Evolutionary conservation across 495 filamentous ascomycete genomes (phyloP).

Genomic region (Durotheca rogersii): DNA sequence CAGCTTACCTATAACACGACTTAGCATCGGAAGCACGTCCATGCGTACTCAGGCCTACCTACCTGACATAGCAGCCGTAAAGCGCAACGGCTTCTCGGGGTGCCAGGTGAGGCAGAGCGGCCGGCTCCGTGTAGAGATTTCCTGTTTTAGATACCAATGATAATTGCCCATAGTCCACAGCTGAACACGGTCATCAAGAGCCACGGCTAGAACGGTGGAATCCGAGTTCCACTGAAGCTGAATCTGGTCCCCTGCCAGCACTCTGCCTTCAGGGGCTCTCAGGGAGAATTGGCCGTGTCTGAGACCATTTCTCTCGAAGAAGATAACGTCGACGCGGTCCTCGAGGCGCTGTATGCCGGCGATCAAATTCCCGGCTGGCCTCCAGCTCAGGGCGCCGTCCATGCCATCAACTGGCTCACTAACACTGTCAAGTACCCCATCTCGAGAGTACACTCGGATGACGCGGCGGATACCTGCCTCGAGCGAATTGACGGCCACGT

Average conservation of each 20-base stretch:
- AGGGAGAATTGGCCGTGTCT: constrained; percentile 90
- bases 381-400: constrained; percentile 85
- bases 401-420: constrained; percentile 91
- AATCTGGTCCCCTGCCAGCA: constrained; percentile 59
- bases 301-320: constrained; percentile 95
- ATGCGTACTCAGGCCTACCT: constrained; percentile 34
- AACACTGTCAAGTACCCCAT: constrained; percentile 85
- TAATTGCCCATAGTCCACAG: constrained; percentile 98
- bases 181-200: constrained; percentile 72
- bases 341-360: constrained; percentile 74
- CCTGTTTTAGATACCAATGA: constrained; percentile 98
- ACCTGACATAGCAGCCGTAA: constrained; percentile 54
- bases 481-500: constrained; percentile 79
- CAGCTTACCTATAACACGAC: constrained; percentile 47
- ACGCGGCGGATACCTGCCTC: constrained; percentile 67
- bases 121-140: constrained; percentile 49
- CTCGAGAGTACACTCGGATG: constrained; percentile 85
- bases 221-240: constrained; percentile 83
- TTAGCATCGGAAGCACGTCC: constrained; percentile 16
- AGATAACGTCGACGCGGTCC: constrained; percentile 77
- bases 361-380: constrained; percentile 85
- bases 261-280: constrained; percentile 57
- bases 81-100: constrained; percentile 72
- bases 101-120: constrained; percentile 68
- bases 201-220: constrained; percentile 84